These are phyloP conservation scores for Angomonas desouzai DNA, from an alignment of 208 protist genomes.

Conservation along the genomic window DNA sequence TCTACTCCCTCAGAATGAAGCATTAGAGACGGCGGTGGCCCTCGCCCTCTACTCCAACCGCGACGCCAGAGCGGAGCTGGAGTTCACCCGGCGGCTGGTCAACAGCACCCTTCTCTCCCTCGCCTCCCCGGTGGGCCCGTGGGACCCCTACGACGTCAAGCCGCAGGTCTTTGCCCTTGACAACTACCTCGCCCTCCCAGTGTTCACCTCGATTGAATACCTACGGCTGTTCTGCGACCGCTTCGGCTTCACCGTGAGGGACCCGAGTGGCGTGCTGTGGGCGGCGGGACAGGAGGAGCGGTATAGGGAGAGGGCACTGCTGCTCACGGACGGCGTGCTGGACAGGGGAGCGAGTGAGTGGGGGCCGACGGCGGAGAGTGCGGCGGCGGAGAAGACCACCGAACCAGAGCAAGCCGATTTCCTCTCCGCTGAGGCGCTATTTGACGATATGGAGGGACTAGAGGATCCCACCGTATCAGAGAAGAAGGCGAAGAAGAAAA, in stretches of 20 bases:
- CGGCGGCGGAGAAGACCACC: background rate
- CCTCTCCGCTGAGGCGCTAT: conserved; percentile 20
- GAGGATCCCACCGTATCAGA: background rate
- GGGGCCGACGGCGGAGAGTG: background rate
- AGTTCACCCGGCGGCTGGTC: conserved; percentile 77
- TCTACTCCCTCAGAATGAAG: conserved; percentile 63
- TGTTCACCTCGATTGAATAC: conserved; percentile 80
- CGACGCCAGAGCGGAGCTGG: conserved; percentile 76
- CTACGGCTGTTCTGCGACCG: conserved; percentile 65
- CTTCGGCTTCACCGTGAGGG: conserved; percentile 64
- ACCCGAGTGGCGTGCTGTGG: conserved; percentile 79
- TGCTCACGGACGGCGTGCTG: conserved; percentile 2
- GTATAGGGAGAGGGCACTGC: background rate
- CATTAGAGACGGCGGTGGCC: conserved; percentile 73
- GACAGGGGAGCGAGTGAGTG: background rate
- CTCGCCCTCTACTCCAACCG: conserved; percentile 66
- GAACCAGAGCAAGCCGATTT: background rate
- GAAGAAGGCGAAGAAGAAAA: conserved; percentile 16
- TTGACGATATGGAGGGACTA: conserved; percentile 16
- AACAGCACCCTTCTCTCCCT: conserved; percentile 69
- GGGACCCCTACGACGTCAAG: conserved; percentile 87
- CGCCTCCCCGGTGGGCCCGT: conserved; percentile 66
- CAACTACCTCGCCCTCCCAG: conserved; percentile 80
- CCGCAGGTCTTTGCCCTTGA: conserved; percentile 86
- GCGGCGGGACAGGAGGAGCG: conserved; percentile 27